phyloP scores from a whole-genome alignment of 768 basidiomycete genomes.

The Phaffia tasmanica region DNA sequence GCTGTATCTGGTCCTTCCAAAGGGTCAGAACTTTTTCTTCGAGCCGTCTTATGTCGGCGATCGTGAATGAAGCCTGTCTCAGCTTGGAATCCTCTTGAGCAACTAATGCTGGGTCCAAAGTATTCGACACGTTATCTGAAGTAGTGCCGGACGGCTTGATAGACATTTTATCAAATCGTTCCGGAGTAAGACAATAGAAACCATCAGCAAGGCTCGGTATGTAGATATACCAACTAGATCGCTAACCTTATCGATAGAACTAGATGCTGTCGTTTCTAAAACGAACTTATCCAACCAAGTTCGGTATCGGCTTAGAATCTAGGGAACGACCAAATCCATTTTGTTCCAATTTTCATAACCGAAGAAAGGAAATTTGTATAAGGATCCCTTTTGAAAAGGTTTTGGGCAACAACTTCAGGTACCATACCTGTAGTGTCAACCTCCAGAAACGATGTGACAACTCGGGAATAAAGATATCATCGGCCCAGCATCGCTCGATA shows the following conservation, averaged over 20 bases:
- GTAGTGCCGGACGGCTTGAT: too few relatives aligned
- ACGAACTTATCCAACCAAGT: slow-evolving; percentile 61
- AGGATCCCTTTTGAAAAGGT: neutral
- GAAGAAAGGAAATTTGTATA: neutral
- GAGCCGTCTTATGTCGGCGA: slow-evolving; percentile 57
- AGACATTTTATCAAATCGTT: too few relatives aligned
- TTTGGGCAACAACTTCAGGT: neutral
- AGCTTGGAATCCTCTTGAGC: slow-evolving; percentile 53
- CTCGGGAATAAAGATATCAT: slow-evolving; percentile 72
- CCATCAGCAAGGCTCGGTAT: neutral
- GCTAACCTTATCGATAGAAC: too few relatives aligned
- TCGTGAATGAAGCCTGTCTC: slow-evolving; percentile 54
- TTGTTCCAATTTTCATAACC: too few relatives aligned
- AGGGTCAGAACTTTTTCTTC: slow-evolving; percentile 47
- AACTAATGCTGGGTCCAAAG: slow-evolving; percentile 31
- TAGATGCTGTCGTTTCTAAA: slow-evolving; percentile 38
- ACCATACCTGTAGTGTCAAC: slow-evolving; percentile 69
- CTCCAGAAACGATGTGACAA: slow-evolving; percentile 80
- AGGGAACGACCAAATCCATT: neutral
- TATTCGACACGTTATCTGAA: too few relatives aligned
- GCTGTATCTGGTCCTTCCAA: slow-evolving; percentile 46
- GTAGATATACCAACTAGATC: neutral
- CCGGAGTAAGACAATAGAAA: neutral
- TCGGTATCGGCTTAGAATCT: slow-evolving; percentile 72
- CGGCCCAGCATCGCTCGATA: slow-evolving; percentile 71